phyloP scores from a whole-genome alignment of 768 basidiomycete species.

The Candolleomyces efflorescens region DNA sequence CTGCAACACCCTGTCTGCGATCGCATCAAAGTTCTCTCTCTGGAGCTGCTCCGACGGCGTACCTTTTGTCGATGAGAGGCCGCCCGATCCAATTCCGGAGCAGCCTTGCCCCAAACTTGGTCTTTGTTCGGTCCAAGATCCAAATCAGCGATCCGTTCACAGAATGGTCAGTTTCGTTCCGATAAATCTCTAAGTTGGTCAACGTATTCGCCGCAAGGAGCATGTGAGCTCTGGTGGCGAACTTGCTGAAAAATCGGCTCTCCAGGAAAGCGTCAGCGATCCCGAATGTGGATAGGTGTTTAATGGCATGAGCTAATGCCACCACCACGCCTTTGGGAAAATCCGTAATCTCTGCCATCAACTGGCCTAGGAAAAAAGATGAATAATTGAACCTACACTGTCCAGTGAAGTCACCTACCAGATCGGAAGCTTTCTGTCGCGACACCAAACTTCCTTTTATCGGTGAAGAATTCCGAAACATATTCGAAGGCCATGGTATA shows the following conservation, averaged over 20 bases:
- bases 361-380: constrained; percentile 38
- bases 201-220: constrained; percentile 85
- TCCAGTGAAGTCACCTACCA: constrained; percentile 26
- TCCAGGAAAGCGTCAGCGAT: constrained; percentile 78
- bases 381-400: neutral
- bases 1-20: constrained; percentile 52
- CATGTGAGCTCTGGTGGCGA: constrained; percentile 79
- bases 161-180: constrained; percentile 80
- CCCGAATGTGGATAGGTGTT: constrained; percentile 67
- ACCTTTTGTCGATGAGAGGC: constrained; percentile 76
- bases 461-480: constrained; percentile 63
- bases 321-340: constrained; percentile 70
- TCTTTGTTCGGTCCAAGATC: constrained; percentile 83
- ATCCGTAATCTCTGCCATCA: constrained; percentile 57
- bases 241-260: constrained; percentile 73
- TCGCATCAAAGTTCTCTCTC: neutral
- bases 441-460: constrained; percentile 34
- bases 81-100: constrained; percentile 83
- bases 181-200: constrained; percentile 88
- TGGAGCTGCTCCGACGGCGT: constrained; percentile 8
- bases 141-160: constrained; percentile 75
- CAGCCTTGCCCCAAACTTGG: constrained; percentile 82
- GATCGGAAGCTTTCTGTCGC: constrained; percentile 43
- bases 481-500: constrained; percentile 69
- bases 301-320: constrained; percentile 68